Conservation (phyloP, 1,284 basidiomycete species). For the Hemileia vastatrix region DNA sequence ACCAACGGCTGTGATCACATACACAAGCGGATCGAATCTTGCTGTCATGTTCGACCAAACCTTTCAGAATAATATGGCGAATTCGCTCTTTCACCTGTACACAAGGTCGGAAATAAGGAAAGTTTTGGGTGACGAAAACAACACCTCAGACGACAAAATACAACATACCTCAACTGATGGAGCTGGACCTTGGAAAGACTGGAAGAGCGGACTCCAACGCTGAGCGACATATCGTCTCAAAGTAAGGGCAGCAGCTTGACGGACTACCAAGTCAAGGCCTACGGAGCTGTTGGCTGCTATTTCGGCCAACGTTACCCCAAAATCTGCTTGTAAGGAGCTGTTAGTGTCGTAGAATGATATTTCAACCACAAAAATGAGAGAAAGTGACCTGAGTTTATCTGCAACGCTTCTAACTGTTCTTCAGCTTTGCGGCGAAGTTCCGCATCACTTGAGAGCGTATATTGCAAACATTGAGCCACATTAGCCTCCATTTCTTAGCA, state of each 20-base stretch:
- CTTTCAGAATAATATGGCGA: constrained; percentile 62
- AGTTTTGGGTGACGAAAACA: background rate
- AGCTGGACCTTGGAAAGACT: constrained; percentile 62
- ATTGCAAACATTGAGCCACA: too few species aligned
- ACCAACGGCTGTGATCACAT: constrained; percentile 39
- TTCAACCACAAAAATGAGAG: too few species aligned
- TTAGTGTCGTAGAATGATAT: too few species aligned
- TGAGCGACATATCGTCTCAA: constrained; percentile 75
- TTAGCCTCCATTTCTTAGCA: too few species aligned
- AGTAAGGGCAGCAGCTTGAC: constrained; percentile 67
- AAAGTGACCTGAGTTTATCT: too few species aligned
- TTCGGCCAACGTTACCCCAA: background rate
- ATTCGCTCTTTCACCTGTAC: constrained; percentile 64
- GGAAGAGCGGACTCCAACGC: constrained; percentile 73
- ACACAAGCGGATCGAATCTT: constrained; percentile 75
- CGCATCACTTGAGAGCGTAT: too few species aligned
- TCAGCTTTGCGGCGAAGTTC: too few species aligned
- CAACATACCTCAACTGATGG: constrained; percentile 58
- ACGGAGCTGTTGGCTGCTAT: background rate
- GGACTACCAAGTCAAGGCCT: constrained; percentile 30
- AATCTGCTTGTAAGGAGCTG: background rate
- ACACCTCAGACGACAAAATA: background rate
- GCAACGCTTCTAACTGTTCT: too few species aligned
- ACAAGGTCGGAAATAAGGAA: background rate
- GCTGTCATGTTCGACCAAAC: constrained; percentile 68